These are phyloP conservation scores for Pistacia vera DNA, from an alignment of 345 rosid species.

Conservation along the genomic window DNA sequence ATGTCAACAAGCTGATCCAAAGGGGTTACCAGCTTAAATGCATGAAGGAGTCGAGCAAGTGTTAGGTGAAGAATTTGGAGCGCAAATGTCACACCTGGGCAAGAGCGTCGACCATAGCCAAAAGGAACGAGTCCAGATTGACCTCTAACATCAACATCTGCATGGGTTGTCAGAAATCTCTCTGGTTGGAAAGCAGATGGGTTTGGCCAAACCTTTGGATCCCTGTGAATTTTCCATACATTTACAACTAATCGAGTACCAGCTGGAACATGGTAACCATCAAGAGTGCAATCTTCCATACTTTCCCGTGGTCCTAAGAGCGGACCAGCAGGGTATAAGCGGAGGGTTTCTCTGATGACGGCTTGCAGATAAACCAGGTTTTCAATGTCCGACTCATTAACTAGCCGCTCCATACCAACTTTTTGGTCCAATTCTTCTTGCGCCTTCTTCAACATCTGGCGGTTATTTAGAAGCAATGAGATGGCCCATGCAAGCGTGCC, in stretches of 20 bases:
- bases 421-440: constrained; percentile 52
- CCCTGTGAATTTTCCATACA: constrained; percentile 56
- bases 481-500: constrained; percentile 62
- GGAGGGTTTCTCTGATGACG: constrained; percentile 57
- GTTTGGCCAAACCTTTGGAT: constrained; percentile 36
- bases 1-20: constrained; percentile 31
- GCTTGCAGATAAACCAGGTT: constrained; percentile 58
- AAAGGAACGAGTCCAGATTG: constrained; percentile 52
- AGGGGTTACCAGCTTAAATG: constrained; percentile 35
- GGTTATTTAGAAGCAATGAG: constrained; percentile 59
- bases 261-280: constrained; percentile 39
- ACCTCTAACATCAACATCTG: constrained; percentile 41
- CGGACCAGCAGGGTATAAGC: constrained; percentile 63
- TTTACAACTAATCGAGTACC: constrained; percentile 59
- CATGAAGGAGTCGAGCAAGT: constrained; percentile 47
- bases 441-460: constrained; percentile 37
- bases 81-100: constrained; percentile 49
- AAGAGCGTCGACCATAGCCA: constrained; percentile 53
- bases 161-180: constrained; percentile 46
- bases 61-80: constrained; percentile 39
- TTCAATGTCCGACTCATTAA: constrained; percentile 52
- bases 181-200: constrained; percentile 51
- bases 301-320: constrained; percentile 55
- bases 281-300: constrained; percentile 47
- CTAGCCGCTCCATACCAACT: constrained; percentile 47